Conservation (phyloP, 306 rosid genomes). For the Vigna nakashimae region DNA sequence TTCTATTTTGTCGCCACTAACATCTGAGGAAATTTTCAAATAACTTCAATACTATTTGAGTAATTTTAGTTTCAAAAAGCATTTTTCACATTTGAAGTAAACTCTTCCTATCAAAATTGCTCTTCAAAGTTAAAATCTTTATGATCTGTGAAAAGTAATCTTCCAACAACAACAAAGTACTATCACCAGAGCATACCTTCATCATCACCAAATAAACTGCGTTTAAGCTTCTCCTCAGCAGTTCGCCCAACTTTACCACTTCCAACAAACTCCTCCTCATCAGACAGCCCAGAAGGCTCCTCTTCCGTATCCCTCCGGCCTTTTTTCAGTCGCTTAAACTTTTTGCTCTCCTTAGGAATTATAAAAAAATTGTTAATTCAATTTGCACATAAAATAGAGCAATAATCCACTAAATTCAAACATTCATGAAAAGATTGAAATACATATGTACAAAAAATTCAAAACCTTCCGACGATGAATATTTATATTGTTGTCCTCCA, state of each 20-base stretch:
- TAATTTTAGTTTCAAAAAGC: conserved; percentile 4
- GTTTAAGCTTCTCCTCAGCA: conserved; percentile 95
- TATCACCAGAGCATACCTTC: conserved; percentile 65
- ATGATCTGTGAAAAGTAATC: conserved; percentile 16
- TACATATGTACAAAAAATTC: background rate
- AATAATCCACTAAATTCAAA: conserved; percentile 10
- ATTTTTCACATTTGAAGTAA: conserved; percentile 11
- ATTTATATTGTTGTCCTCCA: conserved; percentile 90
- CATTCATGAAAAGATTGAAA: background rate
- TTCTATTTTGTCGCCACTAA: background rate
- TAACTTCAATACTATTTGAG: background rate
- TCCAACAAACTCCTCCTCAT: conserved; percentile 86
- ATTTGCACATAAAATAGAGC: background rate
- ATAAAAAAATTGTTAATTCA: conserved; percentile 2
- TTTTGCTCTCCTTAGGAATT: conserved; percentile 69
- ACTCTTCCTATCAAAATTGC: background rate
- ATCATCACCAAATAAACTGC: conserved; percentile 85
- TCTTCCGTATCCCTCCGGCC: conserved; percentile 75
- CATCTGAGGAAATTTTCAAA: background rate
- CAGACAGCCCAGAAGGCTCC: conserved; percentile 77
- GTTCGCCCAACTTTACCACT: conserved; percentile 87
- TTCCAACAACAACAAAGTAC: conserved; percentile 13
- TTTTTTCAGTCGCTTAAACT: conserved; percentile 88
- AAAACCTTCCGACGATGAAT: conserved; percentile 89
- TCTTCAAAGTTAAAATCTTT: conserved; percentile 4